A percentile compares a stretch with the other conserved stretches of the same genome.
phyloP scores from a whole-genome alignment of 1,139 yeast genomes.

The Candida tropicalis region DNA sequence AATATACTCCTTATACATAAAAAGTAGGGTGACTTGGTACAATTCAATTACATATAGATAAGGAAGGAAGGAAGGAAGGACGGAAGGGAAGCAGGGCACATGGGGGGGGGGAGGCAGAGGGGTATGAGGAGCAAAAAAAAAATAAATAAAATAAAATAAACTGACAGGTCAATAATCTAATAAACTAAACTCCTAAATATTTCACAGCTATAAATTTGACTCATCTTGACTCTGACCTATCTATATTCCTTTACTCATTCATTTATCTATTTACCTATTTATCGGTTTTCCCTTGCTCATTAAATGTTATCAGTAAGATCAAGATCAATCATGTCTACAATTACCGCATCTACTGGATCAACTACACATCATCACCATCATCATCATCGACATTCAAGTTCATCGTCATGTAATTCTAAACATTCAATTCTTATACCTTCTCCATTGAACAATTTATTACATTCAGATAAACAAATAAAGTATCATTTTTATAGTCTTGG shows the following conservation, averaged over 20 bases:
- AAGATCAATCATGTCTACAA: constrained; percentile 2
- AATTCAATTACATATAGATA: no score
- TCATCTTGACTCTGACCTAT: constrained; percentile 1
- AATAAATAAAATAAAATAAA: not conserved
- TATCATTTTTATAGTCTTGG: constrained; percentile 41
- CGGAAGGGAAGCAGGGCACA: constrained; percentile 4
- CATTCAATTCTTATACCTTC: constrained; percentile 18
- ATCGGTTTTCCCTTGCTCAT: not conserved
- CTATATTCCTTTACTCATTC: not conserved
- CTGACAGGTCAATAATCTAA: no score
- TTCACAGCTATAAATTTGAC: no score
- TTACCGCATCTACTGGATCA: not conserved
- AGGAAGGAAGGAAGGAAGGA: no score
- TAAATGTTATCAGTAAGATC: constrained; percentile 1
- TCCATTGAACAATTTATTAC: constrained; percentile 16
- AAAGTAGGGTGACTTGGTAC: no score
- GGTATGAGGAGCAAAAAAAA: constrained; percentile 1
- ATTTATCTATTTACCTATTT: not conserved
- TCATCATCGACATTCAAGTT: not conserved
- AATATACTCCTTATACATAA: no score
- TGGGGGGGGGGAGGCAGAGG: no score
- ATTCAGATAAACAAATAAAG: constrained; percentile 17
- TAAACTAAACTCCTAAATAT: no score
- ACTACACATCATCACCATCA: not conserved
- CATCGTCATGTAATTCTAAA: constrained; percentile 5